A percentile compares a stretch with the other conserved stretches of the same genome.
Conservation (phyloP, 2,329 filamentous ascomycete genomes). For the Ophiocordyceps polyrhachis-furcata region DNA sequence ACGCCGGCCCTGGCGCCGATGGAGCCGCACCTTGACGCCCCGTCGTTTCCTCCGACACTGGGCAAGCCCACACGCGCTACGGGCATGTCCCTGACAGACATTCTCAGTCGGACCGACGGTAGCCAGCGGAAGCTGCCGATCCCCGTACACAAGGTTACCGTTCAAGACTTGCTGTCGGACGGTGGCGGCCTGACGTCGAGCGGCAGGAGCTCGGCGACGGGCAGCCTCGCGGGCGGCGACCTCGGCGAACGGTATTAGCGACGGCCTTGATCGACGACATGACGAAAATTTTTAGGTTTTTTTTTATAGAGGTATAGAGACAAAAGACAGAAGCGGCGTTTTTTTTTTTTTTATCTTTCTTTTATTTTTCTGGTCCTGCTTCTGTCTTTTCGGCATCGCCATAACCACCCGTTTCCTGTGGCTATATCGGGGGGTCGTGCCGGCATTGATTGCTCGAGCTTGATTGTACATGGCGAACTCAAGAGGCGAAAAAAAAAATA, state of each 20-base stretch:
- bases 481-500: slow-evolving; percentile 4
- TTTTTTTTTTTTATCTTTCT: too few relatives aligned
- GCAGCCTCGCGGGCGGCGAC: slow-evolving; percentile 58
- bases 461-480: slow-evolving; percentile 2
- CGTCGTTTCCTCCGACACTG: slow-evolving; percentile 25
- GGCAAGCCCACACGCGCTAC: slow-evolving; percentile 32
- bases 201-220: slow-evolving; percentile 58
- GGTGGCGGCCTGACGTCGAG: slow-evolving; percentile 48
- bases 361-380: too few relatives aligned
- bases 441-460: neutral
- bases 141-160: slow-evolving; percentile 75
- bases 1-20: slow-evolving; percentile 39
- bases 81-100: slow-evolving; percentile 74
- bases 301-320: too few relatives aligned
- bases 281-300: neutral
- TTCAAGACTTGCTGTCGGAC: slow-evolving; percentile 64
- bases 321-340: too few relatives aligned
- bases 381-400: neutral
- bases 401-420: too few relatives aligned
- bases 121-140: slow-evolving; percentile 81
- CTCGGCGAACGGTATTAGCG: slow-evolving; percentile 35
- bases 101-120: slow-evolving; percentile 76
- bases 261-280: neutral
- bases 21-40: slow-evolving; percentile 33
- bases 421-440: too few relatives aligned